phyloP scores from a whole-genome alignment of 2,329 filamentous ascomycete species.

The Grosmannia serpens region DNA sequence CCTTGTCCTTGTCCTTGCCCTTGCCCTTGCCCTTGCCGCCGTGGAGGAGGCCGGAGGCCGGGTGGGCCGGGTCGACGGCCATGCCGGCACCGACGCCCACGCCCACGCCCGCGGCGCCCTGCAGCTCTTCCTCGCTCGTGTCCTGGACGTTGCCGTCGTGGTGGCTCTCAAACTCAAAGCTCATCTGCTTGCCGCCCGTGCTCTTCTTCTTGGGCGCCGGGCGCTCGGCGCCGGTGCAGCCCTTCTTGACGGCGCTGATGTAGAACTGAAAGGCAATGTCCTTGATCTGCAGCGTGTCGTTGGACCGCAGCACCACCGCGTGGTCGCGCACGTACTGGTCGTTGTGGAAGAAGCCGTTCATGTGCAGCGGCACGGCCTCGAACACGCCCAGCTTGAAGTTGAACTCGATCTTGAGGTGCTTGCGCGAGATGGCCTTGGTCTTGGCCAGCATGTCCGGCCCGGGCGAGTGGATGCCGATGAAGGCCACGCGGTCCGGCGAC shows the following conservation, averaged over 20 bases:
- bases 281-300: slow-evolving; percentile 60
- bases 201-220: slow-evolving; percentile 24
- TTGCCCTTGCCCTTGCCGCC: slow-evolving; percentile 5
- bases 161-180: slow-evolving; percentile 58
- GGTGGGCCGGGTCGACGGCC: too few relatives aligned
- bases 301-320: slow-evolving; percentile 48
- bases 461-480: slow-evolving; percentile 63
- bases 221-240: slow-evolving; percentile 38
- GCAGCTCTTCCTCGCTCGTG: slow-evolving; percentile 37
- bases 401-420: slow-evolving; percentile 63
- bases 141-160: slow-evolving; percentile 42
- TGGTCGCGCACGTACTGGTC: slow-evolving; percentile 45
- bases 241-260: slow-evolving; percentile 51
- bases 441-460: slow-evolving; percentile 47
- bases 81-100: slow-evolving; percentile 16
- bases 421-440: slow-evolving; percentile 62
- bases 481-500: slow-evolving; percentile 48
- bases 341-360: slow-evolving; percentile 60
- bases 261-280: slow-evolving; percentile 57
- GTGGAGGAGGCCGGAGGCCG: too few relatives aligned
- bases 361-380: slow-evolving; percentile 48
- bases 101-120: slow-evolving; percentile 15
- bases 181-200: slow-evolving; percentile 57
- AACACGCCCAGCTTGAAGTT: slow-evolving; percentile 52
- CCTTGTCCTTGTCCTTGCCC: not conserved